A percentile compares a stretch with the other conserved stretches of the same genome.
These are phyloP conservation scores for Zarea fungicola DNA, from an alignment of 2,329 filamentous ascomycete species.

Conservation along the genomic window DNA sequence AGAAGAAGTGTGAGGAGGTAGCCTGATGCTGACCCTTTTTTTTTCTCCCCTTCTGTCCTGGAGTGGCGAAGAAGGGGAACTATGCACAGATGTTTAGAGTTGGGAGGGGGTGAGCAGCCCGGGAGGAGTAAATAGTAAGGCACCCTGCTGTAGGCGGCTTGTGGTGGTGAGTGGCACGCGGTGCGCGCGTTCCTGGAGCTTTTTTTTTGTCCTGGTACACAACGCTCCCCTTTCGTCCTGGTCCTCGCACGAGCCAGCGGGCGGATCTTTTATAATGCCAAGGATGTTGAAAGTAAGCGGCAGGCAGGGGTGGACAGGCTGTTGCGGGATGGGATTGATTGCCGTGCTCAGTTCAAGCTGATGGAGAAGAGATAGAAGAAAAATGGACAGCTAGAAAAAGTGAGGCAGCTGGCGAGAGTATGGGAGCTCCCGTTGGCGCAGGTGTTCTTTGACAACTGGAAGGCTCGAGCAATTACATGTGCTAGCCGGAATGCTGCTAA, in stretches of 20 bases:
- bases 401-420: slow-evolving; percentile 6
- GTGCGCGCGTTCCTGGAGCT: not conserved
- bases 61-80: not conserved
- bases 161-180: slow-evolving; percentile 5
- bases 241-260: slow-evolving; percentile 4
- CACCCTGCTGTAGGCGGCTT: not conserved
- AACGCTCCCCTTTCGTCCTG: no score
- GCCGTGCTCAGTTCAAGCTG: not conserved
- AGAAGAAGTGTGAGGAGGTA: slow-evolving; percentile 2
- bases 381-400: not conserved
- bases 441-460: slow-evolving; percentile 2
- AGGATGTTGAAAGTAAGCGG: not conserved
- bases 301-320: not conserved
- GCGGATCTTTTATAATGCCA: slow-evolving; percentile 5
- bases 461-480: not conserved
- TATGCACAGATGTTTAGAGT: not conserved
- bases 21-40: slow-evolving; percentile 4
- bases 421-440: not conserved
- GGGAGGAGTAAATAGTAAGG: not conserved
- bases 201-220: not conserved
- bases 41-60: not conserved
- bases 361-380: not conserved
- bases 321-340: not conserved
- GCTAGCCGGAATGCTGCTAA: not conserved
- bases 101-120: slow-evolving; percentile 3